Percentiles rank a stretch among this genome's conserved stretches.
Evolutionary conservation across 495 filamentous ascomycete species (phyloP).

Genomic region (Lichina pygmaea): DNA sequence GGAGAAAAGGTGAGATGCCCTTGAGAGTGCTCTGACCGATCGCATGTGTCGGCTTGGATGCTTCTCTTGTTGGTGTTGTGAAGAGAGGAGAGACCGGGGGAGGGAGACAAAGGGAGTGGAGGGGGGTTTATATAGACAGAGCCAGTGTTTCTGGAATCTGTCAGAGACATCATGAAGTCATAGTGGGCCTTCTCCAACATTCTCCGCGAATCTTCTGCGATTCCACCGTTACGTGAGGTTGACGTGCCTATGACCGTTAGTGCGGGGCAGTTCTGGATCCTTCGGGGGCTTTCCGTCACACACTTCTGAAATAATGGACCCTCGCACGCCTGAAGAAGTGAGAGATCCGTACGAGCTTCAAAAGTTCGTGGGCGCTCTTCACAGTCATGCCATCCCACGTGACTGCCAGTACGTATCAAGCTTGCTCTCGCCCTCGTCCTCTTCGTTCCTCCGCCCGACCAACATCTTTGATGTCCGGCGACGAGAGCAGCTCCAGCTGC

Average conservation of each 20-base stretch:
- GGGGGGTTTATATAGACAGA: neutral
- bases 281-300: no score
- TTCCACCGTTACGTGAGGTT: no score
- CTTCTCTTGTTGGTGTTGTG: neutral
- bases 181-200: neutral
- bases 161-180: neutral
- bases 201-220: no score
- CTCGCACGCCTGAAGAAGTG: no score
- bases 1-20: neutral
- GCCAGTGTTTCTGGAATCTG: neutral
- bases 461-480: constrained; percentile 66
- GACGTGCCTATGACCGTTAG: no score
- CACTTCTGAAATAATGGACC: no score
- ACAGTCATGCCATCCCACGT: no score
- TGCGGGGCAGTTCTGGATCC: no score
- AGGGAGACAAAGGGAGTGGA: neutral
- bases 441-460: constrained; percentile 1
- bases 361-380: no score
- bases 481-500: constrained; percentile 65
- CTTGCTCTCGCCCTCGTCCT: neutral
- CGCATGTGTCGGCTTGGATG: neutral
- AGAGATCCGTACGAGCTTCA: no score
- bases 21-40: neutral
- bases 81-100: neutral
- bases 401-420: no score